Evolutionary conservation across 2,329 filamentous ascomycete species (phyloP), one percentile per base, ranked within the genome.

Genomic region (Neofusicoccum kwambonambiense): DNA sequence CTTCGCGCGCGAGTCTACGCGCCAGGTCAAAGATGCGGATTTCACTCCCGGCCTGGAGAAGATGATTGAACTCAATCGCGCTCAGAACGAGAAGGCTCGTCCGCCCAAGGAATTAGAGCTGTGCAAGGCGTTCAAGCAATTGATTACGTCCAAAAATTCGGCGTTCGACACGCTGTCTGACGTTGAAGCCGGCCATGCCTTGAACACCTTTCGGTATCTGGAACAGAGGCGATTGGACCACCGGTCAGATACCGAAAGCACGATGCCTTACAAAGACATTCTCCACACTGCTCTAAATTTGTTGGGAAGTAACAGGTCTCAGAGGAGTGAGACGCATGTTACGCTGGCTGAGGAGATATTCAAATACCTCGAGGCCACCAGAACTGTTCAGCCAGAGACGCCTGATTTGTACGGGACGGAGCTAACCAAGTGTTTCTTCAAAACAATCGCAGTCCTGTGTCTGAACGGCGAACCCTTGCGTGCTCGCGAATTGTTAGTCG

Each of bases 41-140:
- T 80, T 88, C 66, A 90, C 88, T 71, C 90, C 87, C 0, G 93
- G 92, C 62, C 86, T 93, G 71, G 86, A 87, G 68, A 85, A 84
- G 15, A 86, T 97, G 79, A 84, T 90, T 70, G 85, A 90, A 65
- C 85, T 92, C 75, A 81, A 85, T 61, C 86, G 86, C 69, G 85
- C 87, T 66, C 79, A 89, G 69, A 82, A 85, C 60, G 84, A 90
- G 64, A 83, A 85, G 60, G 81, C 88, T 41, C 86, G 92, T 39
- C 84, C 87, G 9, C 92, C 91, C 15, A 76, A 85, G 0, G 79
- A 82, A 3, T 75, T 82, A n/a, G 86, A 90, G 39, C 80, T 97
- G 2, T 77, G 86, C 0, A 80, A 84, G 41, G 91, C 90, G 0
- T 70, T 77, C 31, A 37, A 13, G 8, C 22, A 47, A 11, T 37